These are phyloP conservation scores for Parsonsia alboflavescens DNA, from an alignment of 257 asterid genomes.

Conservation along the genomic window DNA sequence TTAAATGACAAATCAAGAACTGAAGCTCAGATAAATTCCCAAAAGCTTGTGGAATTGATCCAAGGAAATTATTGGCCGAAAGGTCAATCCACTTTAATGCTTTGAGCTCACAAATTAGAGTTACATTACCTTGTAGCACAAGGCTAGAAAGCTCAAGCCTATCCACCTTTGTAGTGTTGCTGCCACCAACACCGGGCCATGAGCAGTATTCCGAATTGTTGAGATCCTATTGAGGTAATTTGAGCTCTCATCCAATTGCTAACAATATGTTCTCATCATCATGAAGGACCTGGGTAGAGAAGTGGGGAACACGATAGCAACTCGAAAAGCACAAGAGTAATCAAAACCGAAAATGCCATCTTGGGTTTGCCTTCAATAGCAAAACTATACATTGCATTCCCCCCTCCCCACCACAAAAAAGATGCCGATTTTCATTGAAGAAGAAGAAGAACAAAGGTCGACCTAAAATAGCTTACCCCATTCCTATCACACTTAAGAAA, in stretches of 20 bases:
- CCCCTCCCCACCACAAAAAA: too few species aligned
- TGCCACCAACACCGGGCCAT: slow-evolving; percentile 78
- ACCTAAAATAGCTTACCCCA: too few species aligned
- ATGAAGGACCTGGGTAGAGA: slow-evolving; percentile 27
- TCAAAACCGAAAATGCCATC: too few species aligned
- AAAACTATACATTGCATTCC: too few species aligned
- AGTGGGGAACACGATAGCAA: slow-evolving; percentile 43
- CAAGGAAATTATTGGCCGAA: too few species aligned
- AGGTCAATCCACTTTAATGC: slow-evolving; percentile 77
- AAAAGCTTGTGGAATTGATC: too few species aligned
- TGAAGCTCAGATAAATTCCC: slow-evolving; percentile 62
- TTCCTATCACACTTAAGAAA: too few species aligned
- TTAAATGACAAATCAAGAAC: slow-evolving; percentile 92
- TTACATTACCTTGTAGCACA: slow-evolving; percentile 75
- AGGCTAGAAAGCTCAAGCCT: slow-evolving; percentile 65
- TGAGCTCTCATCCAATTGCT: slow-evolving; percentile 56
- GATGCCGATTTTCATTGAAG: too few species aligned
- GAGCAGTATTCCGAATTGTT: slow-evolving; percentile 59
- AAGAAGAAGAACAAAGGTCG: too few species aligned
- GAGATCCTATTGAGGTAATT: slow-evolving; percentile 55
- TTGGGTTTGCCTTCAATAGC: too few species aligned
- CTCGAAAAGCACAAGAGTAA: too few species aligned
- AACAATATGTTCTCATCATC: slow-evolving; percentile 52
- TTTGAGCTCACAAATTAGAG: slow-evolving; percentile 68
- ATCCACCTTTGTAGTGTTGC: too few species aligned